Base-by-base conservation (phyloP, 2,329 filamentous ascomycete genomes). In the Fusarium proliferatum region DNA sequence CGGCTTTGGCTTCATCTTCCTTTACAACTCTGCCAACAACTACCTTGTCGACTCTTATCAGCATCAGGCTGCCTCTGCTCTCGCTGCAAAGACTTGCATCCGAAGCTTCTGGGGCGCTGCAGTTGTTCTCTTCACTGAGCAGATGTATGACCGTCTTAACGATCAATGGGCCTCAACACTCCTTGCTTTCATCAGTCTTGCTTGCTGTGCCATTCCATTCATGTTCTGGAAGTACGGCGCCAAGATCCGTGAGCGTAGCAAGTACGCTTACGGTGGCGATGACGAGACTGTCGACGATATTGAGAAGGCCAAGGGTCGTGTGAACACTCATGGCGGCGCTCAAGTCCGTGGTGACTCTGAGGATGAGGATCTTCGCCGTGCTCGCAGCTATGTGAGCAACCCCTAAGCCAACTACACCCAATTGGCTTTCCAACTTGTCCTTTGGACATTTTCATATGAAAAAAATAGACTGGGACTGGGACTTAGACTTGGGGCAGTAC, bases 141-240 rank as follows among this genome's bases (percentile, higher is more conserved):
- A 96, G 81, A 96, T 96, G 93, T 95, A 94, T 81, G 81, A 87
- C 53, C 87, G 90, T 5, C 85, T 96, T 19, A 90, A 90, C 13
- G 87, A 94, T 81, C 90, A 94, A 80, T 96, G 94, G 93, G 94
- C 94, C 0, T 90, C 89, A 56, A 87, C 88, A 0, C 85, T 96
- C 15, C 83, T 96, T 13, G 93, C 88, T 0, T 95, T 95, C 76
- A 86, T 97, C 74, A 89, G 88, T 21, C 84, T 97, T 10, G 92
- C 89, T 1, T 97, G 94, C 84, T 97, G 94, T 80, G 89, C 86
- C 1, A 97, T 97, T 74, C 94, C 94, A 0, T 97, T 92, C 80
- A 81, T 94, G 33, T 97, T 97, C 83, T 97, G 92, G 86, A 90
- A 86, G 78, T 94, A 89, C 76, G 94, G 94, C 7, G 93, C 90